These are phyloP conservation scores for Penicillium sp. DNA, from an alignment of 2,329 filamentous ascomycete genomes.

Conservation along the genomic window DNA sequence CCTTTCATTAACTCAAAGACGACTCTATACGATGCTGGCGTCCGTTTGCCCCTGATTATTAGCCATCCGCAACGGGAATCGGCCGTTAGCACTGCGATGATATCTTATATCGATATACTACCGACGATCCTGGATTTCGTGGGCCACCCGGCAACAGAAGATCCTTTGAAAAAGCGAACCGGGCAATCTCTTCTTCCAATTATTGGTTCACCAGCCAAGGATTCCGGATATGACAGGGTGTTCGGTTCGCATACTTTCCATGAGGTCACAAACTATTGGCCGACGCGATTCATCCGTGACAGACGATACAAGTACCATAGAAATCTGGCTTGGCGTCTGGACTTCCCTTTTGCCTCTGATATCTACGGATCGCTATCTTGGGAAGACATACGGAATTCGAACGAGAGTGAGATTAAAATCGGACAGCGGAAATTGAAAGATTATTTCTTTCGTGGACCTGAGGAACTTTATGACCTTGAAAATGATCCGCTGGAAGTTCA, in stretches of 20 bases:
- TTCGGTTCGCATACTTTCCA: constrained; percentile 60
- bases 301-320: constrained; percentile 55
- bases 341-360: constrained; percentile 55
- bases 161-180: constrained; percentile 18
- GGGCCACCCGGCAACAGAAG: constrained; percentile 6
- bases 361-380: constrained; percentile 51
- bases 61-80: constrained; percentile 33
- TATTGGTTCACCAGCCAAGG: constrained; percentile 21
- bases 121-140: constrained; percentile 53
- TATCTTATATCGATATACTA: constrained; percentile 53
- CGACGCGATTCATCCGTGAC: constrained; percentile 52
- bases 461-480: constrained; percentile 54
- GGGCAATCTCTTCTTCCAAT: constrained; percentile 49
- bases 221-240: constrained; percentile 37
- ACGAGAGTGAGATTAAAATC: constrained; percentile 33
- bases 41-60: constrained; percentile 50
- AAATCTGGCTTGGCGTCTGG: constrained; percentile 55
- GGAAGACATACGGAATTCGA: constrained; percentile 50
- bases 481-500: constrained; percentile 51
- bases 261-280: constrained; percentile 56
- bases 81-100: constrained; percentile 47
- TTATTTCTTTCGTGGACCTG: constrained; percentile 50
- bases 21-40: constrained; percentile 54
- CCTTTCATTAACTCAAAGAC: constrained; percentile 59
- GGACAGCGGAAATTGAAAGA: constrained; percentile 46